Conservation (phyloP, 2,329 filamentous ascomycete genomes). For the Penicillium digitatum region DNA sequence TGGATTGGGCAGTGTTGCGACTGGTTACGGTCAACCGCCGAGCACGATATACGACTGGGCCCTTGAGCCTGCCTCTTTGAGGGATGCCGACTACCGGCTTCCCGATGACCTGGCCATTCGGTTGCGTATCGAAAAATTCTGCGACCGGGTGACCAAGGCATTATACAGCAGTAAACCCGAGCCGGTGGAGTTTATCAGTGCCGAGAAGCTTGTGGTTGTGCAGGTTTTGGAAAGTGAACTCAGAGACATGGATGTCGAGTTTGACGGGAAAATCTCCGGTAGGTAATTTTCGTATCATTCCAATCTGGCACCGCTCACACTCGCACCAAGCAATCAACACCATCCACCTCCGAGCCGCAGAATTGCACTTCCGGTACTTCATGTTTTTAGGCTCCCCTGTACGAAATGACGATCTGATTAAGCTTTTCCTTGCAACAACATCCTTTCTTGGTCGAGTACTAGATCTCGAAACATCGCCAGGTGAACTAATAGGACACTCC, state of each 20-base stretch:
- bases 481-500: conserved; percentile 50
- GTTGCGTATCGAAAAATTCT: conserved; percentile 55
- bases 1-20: conserved; percentile 50
- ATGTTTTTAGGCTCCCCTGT: conserved; percentile 45
- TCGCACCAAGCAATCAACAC: conserved; percentile 39
- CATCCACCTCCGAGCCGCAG: conserved; percentile 46
- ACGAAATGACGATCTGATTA: conserved; percentile 42
- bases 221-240: conserved; percentile 45
- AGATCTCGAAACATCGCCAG: conserved; percentile 42
- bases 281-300: not conserved
- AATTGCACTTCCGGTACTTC: conserved; percentile 45
- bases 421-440: conserved; percentile 45
- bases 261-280: conserved; percentile 38
- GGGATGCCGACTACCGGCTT: conserved; percentile 45
- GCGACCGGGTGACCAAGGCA: conserved; percentile 54
- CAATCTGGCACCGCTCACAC: not conserved
- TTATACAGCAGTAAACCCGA: conserved; percentile 56
- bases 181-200: conserved; percentile 46
- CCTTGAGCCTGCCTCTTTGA: conserved; percentile 44
- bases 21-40: conserved; percentile 61
- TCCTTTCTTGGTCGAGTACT: conserved; percentile 46
- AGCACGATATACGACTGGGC: conserved; percentile 59
- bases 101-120: conserved; percentile 50
- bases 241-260: conserved; percentile 52
- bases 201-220: conserved; percentile 43